Evolutionary conservation across 768 basidiomycete species (phyloP).

Genomic region (Asterophora lycoperdoides): DNA sequence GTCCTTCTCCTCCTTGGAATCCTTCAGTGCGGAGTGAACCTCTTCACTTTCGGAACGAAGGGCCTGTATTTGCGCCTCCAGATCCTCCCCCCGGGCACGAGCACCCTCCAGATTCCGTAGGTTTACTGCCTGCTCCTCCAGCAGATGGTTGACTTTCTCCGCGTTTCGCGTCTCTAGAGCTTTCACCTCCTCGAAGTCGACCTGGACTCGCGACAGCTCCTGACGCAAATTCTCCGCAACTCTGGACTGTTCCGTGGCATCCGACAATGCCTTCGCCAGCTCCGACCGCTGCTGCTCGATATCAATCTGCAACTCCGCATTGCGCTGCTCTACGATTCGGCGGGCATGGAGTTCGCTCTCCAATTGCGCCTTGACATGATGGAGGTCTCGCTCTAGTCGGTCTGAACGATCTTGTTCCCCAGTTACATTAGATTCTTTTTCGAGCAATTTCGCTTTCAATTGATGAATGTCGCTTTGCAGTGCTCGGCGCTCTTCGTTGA

Average conservation of each 20-base stretch:
- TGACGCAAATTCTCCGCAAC: slow-evolving; percentile 55
- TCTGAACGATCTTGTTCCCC: slow-evolving; percentile 51
- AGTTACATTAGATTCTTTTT: slow-evolving; percentile 32
- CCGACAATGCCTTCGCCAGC: slow-evolving; percentile 54
- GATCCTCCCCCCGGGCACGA: slow-evolving; percentile 64
- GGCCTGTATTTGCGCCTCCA: slow-evolving; percentile 70
- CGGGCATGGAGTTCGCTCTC: slow-evolving; percentile 62
- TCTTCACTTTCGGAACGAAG: slow-evolving; percentile 71
- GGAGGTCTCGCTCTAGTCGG: slow-evolving; percentile 59
- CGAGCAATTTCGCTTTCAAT: slow-evolving; percentile 43
- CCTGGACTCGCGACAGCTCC: slow-evolving; percentile 56
- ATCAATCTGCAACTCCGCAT: slow-evolving; percentile 50
- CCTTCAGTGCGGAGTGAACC: slow-evolving; percentile 60
- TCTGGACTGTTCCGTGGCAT: slow-evolving; percentile 64
- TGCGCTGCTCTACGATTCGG: slow-evolving; percentile 60
- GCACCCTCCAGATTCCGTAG: slow-evolving; percentile 73
- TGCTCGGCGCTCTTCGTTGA: slow-evolving; percentile 54
- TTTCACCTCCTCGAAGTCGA: slow-evolving; percentile 67
- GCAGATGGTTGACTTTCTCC: slow-evolving; percentile 55
- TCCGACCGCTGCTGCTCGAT: slow-evolving; percentile 52
- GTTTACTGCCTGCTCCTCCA: slow-evolving; percentile 74
- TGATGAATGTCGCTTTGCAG: slow-evolving; percentile 55
- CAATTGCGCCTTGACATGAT: slow-evolving; percentile 55
- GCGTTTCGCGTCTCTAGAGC: slow-evolving; percentile 60
- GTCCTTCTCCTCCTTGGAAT: slow-evolving; percentile 77